phyloP scores from a whole-genome alignment of 108 stramenopile species.

The Skeletonema tropicum region DNA sequence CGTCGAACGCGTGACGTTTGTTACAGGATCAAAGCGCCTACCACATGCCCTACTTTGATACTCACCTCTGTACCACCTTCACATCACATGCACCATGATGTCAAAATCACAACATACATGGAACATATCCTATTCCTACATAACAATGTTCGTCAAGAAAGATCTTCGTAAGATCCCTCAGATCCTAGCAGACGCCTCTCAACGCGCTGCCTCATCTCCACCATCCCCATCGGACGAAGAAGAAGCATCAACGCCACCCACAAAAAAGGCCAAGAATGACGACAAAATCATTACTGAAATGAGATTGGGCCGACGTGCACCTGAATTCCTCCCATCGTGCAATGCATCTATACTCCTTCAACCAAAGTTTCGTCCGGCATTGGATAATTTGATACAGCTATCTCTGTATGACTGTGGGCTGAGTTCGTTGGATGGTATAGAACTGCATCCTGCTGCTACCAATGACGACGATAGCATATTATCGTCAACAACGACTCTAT shows the following conservation, averaged over 20 bases:
- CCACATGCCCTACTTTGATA: too few relatives aligned
- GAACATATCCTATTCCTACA: neutral
- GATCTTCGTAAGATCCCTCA: conserved; percentile 71
- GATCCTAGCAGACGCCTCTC: conserved; percentile 59
- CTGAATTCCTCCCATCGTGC: conserved; percentile 57
- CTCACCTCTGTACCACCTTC: neutral
- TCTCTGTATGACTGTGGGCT: conserved; percentile 71
- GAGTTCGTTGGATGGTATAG: conserved; percentile 38
- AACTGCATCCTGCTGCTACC: neutral
- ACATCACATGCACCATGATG: neutral
- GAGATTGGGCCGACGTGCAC: conserved; percentile 20
- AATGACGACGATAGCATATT: neutral
- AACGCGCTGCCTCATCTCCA: conserved; percentile 10
- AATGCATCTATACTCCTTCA: conserved; percentile 48
- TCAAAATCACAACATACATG: neutral
- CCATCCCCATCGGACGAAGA: neutral
- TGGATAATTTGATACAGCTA: conserved; percentile 46
- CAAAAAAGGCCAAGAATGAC: conserved; percentile 20
- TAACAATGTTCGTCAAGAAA: conserved; percentile 73
- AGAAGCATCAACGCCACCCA: conserved; percentile 12
- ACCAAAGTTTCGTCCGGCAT: conserved; percentile 51
- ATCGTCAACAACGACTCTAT: neutral
- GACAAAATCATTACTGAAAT: conserved; percentile 16
- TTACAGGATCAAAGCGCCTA: too few relatives aligned
- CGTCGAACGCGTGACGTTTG: too few relatives aligned